Conservation (phyloP, 2,329 filamentous ascomycete genomes). For the Fusarium sp. region DNA sequence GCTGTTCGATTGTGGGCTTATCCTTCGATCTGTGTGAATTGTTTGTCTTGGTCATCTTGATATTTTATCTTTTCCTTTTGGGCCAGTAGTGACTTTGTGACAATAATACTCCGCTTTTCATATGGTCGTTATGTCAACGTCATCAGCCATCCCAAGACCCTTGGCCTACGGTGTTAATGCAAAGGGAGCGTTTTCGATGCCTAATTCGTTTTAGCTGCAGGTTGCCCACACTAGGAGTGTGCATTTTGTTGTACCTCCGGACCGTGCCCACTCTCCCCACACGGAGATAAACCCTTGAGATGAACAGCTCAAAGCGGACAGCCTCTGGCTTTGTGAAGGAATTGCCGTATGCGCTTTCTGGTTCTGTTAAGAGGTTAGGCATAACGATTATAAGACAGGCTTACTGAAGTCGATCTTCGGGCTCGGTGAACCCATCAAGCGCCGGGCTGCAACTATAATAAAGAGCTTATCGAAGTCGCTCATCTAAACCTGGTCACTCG, state of each 20-base stretch:
- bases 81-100: too few relatives aligned
- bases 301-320: not conserved
- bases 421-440: too few relatives aligned
- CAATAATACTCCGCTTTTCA: not conserved
- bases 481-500: not conserved
- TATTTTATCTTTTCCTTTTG: too few relatives aligned
- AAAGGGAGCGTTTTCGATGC: not conserved
- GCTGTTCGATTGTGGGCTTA: not conserved
- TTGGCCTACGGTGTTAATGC: not conserved
- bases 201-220: not conserved
- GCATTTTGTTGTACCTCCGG: not conserved
- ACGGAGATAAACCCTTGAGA: not conserved
- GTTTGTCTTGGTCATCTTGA: too few relatives aligned
- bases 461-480: not conserved
- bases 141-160: not conserved
- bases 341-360: not conserved
- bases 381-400: not conserved
- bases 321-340: not conserved
- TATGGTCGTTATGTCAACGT: not conserved
- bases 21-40: too few relatives aligned
- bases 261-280: not conserved
- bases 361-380: not conserved
- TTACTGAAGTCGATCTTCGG: not conserved
- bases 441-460: too few relatives aligned
- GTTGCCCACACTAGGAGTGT: not conserved